Evolutionary conservation across 495 filamentous ascomycete genomes (phyloP).

Genomic region (Aspergillus baeticus): DNA sequence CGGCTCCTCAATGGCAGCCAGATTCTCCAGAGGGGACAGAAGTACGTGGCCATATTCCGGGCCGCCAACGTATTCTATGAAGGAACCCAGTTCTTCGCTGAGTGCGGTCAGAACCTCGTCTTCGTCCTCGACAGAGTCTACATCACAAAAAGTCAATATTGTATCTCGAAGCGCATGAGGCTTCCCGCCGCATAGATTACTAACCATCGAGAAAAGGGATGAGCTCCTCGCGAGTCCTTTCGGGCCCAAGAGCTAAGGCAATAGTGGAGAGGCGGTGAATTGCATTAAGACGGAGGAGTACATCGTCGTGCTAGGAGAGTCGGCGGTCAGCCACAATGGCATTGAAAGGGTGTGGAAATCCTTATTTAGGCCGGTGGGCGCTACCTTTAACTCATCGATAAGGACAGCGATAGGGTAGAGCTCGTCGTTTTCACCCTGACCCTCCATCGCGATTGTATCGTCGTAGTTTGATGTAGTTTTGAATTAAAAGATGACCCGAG

Average conservation of each 20-base stretch:
- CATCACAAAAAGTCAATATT: conserved; percentile 30
- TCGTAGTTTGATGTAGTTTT: conserved; percentile 22
- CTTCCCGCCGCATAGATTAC: conserved; percentile 23
- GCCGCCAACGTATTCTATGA: conserved; percentile 97
- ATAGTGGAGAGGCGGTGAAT: conserved; percentile 98
- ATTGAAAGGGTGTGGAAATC: neutral
- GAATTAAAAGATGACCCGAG: conserved; percentile 21
- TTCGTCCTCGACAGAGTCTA: conserved; percentile 98
- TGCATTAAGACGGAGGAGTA: conserved; percentile 93
- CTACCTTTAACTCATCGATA: conserved; percentile 98
- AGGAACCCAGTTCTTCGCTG: conserved; percentile 92
- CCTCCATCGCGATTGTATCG: conserved; percentile 58
- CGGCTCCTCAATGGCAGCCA: conserved; percentile 97
- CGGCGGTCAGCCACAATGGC: conserved; percentile 22
- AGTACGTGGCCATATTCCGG: conserved; percentile 93
- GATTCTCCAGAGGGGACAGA: conserved; percentile 93
- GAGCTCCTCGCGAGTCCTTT: conserved; percentile 94
- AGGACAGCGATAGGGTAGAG: conserved; percentile 98
- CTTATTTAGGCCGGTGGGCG: conserved; percentile 6
- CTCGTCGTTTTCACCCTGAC: conserved; percentile 81
- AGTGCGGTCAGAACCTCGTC: conserved; percentile 96
- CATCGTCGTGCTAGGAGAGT: conserved; percentile 83
- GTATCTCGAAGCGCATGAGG: conserved; percentile 4
- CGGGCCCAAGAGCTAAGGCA: conserved; percentile 89
- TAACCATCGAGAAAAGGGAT: conserved; percentile 98